These are phyloP conservation scores for Alloascoidea africana DNA, from an alignment of 805 yeast genomes.

Conservation along the genomic window DNA sequence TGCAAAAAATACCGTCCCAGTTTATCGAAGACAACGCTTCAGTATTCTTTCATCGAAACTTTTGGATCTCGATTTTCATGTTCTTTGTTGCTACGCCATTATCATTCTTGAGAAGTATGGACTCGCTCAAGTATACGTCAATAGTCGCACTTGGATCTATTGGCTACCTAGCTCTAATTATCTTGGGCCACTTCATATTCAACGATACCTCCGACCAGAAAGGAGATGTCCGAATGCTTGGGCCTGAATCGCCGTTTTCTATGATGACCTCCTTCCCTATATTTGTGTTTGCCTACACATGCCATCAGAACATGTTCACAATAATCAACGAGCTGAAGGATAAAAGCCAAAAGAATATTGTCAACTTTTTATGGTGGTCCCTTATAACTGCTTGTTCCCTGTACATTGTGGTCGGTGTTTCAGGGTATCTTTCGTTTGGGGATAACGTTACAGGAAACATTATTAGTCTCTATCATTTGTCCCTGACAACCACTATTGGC, in stretches of 20 bases:
- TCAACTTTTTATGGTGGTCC: conserved; percentile 33
- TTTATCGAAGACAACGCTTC: too few relatives aligned
- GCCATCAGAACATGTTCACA: conserved; percentile 91
- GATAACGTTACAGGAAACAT: conserved; percentile 65
- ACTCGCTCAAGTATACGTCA: conserved; percentile 77
- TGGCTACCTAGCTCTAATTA: conserved; percentile 58
- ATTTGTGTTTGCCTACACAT: conserved; percentile 86
- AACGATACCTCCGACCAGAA: conserved; percentile 35
- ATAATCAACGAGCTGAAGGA: conserved; percentile 67
- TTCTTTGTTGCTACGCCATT: conserved; percentile 28
- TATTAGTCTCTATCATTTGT: conserved; percentile 50
- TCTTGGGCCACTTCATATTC: conserved; percentile 49
- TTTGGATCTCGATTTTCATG: conserved; percentile 33
- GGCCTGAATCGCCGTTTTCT: conserved; percentile 27
- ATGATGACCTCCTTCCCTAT: conserved; percentile 72
- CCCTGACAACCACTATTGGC: conserved; percentile 56
- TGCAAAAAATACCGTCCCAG: too few relatives aligned
- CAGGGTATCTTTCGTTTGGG: conserved; percentile 85
- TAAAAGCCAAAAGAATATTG: conserved; percentile 30
- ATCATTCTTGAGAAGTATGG: conserved; percentile 60
- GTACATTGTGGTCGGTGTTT: conserved; percentile 58
- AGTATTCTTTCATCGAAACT: conserved; percentile 18
- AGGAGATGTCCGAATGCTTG: conserved; percentile 34
- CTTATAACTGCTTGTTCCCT: conserved; percentile 44
- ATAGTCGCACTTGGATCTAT: conserved; percentile 72